These are phyloP conservation scores for Haberlea rhodopensis DNA, from an alignment of 257 asterid species.

Conservation along the genomic window DNA sequence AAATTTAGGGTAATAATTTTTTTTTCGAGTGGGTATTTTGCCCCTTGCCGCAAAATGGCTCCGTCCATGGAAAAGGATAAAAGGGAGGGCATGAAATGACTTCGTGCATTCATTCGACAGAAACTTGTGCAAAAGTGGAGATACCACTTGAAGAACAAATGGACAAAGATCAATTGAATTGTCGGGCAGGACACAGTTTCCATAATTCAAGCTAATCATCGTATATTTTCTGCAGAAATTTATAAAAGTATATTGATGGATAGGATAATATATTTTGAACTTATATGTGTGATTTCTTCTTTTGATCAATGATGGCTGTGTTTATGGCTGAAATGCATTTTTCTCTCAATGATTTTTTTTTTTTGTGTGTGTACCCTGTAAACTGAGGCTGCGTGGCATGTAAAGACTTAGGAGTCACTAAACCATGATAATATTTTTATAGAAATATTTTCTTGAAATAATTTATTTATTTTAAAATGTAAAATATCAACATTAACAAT, in stretches of 20 bases:
- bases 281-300: neutral
- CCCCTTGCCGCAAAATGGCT: no score
- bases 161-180: slow-evolving; percentile 33
- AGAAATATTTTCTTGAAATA: no score
- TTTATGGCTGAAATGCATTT: slow-evolving; percentile 20
- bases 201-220: slow-evolving; percentile 20
- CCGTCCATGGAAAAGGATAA: no score
- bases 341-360: no score
- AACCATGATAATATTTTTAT: no score
- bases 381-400: no score
- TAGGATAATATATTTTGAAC: slow-evolving; percentile 5
- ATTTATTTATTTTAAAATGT: no score
- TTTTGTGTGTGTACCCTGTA: no score
- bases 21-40: no score
- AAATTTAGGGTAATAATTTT: no score
- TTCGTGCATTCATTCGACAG: slow-evolving; percentile 28
- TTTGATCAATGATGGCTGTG: slow-evolving; percentile 1
- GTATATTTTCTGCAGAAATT: slow-evolving; percentile 22
- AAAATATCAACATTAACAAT: no score
- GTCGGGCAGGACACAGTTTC: slow-evolving; percentile 27
- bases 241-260: slow-evolving; percentile 21
- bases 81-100: neutral
- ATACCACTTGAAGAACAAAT: slow-evolving; percentile 44
- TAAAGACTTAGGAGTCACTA: no score
- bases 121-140: slow-evolving; percentile 47